Conservation (phyloP, 441 rosid genomes). For the Pelargonium cotyledonis region DNA sequence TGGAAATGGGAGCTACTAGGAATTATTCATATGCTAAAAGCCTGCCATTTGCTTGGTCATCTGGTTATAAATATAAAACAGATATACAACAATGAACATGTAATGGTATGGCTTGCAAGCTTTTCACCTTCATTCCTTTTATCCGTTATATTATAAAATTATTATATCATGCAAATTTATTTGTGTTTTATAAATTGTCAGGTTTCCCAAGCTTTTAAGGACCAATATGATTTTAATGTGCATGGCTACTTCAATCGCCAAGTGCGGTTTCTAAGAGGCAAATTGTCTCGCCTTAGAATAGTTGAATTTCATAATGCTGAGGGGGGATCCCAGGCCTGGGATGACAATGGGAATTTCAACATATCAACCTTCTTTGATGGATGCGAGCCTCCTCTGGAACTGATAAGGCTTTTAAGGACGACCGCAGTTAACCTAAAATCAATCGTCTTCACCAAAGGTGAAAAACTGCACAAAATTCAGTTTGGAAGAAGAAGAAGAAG, state of each 20-base stretch:
- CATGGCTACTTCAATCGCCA: neutral
- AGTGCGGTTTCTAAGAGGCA: neutral
- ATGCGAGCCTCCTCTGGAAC: neutral
- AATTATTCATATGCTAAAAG: slow-evolving; percentile 6
- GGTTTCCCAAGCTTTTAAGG: neutral
- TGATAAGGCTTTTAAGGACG: neutral
- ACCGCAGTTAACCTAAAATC: neutral
- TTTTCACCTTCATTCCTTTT: neutral
- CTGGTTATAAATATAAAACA: neutral
- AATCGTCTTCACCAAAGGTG: neutral
- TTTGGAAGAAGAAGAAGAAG: neutral
- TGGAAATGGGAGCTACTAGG: slow-evolving; percentile 9
- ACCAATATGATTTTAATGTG: neutral
- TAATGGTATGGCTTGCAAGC: neutral
- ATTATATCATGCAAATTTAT: neutral
- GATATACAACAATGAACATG: neutral
- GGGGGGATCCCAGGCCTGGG: neutral
- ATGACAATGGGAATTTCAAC: neutral
- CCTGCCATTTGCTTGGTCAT: neutral
- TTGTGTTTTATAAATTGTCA: neutral
- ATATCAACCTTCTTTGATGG: neutral
- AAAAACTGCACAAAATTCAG: neutral
- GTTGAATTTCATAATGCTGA: neutral
- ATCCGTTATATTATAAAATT: neutral
- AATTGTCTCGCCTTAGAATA: neutral